These are phyloP conservation scores for Poa pratensis DNA, from an alignment of 176 grass and related monocot genomes.

Conservation along the genomic window DNA sequence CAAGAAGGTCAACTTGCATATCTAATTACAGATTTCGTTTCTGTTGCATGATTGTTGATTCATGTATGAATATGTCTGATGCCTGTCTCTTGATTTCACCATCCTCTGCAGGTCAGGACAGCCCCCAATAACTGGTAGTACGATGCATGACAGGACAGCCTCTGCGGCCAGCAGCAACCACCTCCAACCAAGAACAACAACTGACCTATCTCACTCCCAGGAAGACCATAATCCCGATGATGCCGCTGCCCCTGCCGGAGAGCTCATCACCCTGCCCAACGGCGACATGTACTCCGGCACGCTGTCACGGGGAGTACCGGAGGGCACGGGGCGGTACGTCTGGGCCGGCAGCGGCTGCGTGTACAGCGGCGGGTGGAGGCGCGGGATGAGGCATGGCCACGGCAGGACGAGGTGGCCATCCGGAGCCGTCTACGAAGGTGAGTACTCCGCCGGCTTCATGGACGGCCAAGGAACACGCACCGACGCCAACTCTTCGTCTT, in stretches of 20 bases:
- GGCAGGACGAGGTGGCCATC: slow-evolving; percentile 72
- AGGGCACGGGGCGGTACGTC: slow-evolving; percentile 73
- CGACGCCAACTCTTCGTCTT: slow-evolving; percentile 45
- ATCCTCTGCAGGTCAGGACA: neutral
- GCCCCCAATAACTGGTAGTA: neutral
- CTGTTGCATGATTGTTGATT: neutral
- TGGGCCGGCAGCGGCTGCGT: slow-evolving; percentile 73
- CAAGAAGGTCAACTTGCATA: no score
- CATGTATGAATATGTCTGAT: neutral
- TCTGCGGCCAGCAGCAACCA: neutral
- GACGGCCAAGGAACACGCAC: slow-evolving; percentile 70
- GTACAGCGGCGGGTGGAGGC: slow-evolving; percentile 90
- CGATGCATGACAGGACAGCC: neutral
- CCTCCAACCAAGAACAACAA: slow-evolving; percentile 3
- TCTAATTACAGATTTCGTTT: no score
- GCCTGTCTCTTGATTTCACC: neutral
- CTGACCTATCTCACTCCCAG: neutral
- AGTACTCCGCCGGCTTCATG: slow-evolving; percentile 80
- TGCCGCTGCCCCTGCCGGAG: slow-evolving; percentile 31
- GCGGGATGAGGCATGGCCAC: slow-evolving; percentile 81
- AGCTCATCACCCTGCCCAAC: slow-evolving; percentile 60
- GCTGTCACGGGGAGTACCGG: slow-evolving; percentile 58
- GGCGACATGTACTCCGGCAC: slow-evolving; percentile 77
- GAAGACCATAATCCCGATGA: neutral
- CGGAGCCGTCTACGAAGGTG: slow-evolving; percentile 66